Base-by-base conservation (phyloP, 2,329 filamentous ascomycete genomes). In the Magnaporthales sp. region DNA sequence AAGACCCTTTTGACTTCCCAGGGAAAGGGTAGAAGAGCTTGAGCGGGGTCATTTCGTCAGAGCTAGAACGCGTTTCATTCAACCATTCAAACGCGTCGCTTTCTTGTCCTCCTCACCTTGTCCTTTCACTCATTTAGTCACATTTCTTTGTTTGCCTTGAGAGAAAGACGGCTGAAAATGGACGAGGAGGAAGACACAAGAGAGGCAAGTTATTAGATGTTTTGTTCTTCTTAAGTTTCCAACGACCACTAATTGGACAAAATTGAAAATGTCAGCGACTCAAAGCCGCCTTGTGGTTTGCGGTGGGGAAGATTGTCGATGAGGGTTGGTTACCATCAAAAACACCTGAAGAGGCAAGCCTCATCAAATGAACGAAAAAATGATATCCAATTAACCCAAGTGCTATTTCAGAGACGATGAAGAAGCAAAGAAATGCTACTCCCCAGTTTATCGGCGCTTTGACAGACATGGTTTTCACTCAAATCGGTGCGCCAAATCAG, bases 371-470 rank as follows among this genome's bases (percentile, higher is more conserved):
- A 13, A 60, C 29, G 56, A 46, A 46, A 9, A 46, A 46, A 46
- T 2, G 2, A 15, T 7, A 29, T 60, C 24, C 56, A 29, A 60
- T 60, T 27, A 27, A 26, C 56, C 5, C 9, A 58, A 58, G 7
- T n/a, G 2, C 3, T 19, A 46, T 26, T n/a, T 27, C 22, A 60
- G 90, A 96, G 75, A 89, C 88, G 22, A 80, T 92, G 31, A 82
- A 84, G 67, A 81, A 89, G 30, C 87, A 91, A 74, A 85, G 92
- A 70, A 97, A 96, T 77, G 92, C 93, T 7, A 97, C 94, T 29
- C 92, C 92, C 1, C 92, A 96, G 74, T 97, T 96, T 76, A 96
- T 96, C 71, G 92, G 90, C 9, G 90, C 90, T 0, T 77, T 96
- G 74, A 95, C 91, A 0, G 93, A 97, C 76, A 86, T 96, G 77